Percentiles rank a stretch among this genome's conserved stretches.
These are phyloP conservation scores for Chaetomium olivaceum DNA, from an alignment of 2,329 filamentous ascomycete genomes.

Conservation along the genomic window DNA sequence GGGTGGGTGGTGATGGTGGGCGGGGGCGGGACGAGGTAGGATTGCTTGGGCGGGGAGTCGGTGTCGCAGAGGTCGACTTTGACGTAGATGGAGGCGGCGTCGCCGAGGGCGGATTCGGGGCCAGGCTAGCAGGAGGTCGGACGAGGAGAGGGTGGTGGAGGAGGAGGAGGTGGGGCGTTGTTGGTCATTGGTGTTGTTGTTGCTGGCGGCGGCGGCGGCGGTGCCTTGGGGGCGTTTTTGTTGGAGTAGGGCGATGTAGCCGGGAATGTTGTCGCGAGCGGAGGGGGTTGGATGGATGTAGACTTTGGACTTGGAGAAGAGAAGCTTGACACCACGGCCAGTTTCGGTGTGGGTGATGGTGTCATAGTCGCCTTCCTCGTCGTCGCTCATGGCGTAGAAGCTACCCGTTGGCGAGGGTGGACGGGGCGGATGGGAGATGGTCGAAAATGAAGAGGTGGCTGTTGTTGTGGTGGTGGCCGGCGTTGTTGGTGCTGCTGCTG, in stretches of 20 bases:
- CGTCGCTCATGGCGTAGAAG: conserved; percentile 95
- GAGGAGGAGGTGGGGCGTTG: conserved; percentile 40
- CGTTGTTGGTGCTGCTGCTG: background rate
- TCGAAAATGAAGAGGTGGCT: conserved; percentile 34
- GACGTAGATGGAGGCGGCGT: conserved; percentile 84
- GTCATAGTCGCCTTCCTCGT: conserved; percentile 93
- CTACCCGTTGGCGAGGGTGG: conserved; percentile 75
- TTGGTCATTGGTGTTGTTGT: background rate
- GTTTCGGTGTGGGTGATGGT: conserved; percentile 80
- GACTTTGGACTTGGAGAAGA: conserved; percentile 98
- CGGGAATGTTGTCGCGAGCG: conserved; percentile 91
- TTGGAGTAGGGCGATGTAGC: conserved; percentile 89
- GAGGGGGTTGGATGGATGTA: conserved; percentile 94
- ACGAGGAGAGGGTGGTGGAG: conserved; percentile 47
- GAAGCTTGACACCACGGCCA: conserved; percentile 83
- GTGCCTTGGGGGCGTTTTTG: conserved; percentile 66
- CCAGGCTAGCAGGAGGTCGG: conserved; percentile 87
- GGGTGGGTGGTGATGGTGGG: conserved; percentile 79
- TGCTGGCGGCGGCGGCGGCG: conserved; percentile 40
- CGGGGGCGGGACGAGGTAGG: conserved; percentile 87
- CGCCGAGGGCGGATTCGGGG: conserved; percentile 84
- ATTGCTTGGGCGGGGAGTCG: conserved; percentile 78
- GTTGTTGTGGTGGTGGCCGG: background rate
- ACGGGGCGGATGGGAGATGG: conserved; percentile 36
- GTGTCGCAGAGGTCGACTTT: conserved; percentile 89